phyloP scores from a whole-genome alignment of 176 grass and related monocot genomes.

The Triticum timopheevii region DNA sequence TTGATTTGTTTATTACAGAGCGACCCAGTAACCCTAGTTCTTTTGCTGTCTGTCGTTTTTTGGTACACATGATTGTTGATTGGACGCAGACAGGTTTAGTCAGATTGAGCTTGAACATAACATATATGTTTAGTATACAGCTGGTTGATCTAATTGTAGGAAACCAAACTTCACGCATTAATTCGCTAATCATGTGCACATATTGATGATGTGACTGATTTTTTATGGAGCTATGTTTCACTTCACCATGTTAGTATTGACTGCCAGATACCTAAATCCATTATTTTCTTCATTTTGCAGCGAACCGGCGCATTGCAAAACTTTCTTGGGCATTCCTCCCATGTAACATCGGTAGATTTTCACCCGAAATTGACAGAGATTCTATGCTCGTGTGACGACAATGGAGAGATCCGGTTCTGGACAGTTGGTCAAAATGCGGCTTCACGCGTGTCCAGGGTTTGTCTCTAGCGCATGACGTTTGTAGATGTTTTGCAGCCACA shows the following conservation, averaged over 20 bases:
- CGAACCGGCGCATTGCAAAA: slow-evolving; percentile 47
- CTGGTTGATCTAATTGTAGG: neutral
- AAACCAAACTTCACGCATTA: neutral
- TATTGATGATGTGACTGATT: neutral
- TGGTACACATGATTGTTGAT: neutral
- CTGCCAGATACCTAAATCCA: slow-evolving; percentile 6
- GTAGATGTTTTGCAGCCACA: neutral
- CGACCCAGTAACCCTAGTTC: neutral
- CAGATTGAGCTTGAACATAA: neutral
- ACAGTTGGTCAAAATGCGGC: slow-evolving; percentile 40
- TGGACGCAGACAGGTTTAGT: neutral
- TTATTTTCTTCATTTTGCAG: slow-evolving; percentile 29
- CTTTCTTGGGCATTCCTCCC: slow-evolving; percentile 59
- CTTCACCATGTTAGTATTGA: neutral
- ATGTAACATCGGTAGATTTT: slow-evolving; percentile 76
- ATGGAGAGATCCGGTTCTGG: slow-evolving; percentile 77
- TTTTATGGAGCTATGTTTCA: neutral
- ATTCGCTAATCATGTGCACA: slow-evolving; percentile 14
- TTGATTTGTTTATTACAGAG: neutral
- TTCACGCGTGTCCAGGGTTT: slow-evolving; percentile 57
- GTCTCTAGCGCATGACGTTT: neutral
- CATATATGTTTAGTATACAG: neutral
- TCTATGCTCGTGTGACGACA: slow-evolving; percentile 67
- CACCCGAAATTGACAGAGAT: slow-evolving; percentile 57
- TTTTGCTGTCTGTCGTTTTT: neutral